Percentiles rank a stretch among this genome's conserved stretches.
Evolutionary conservation across 805 yeast species (phyloP).

Genomic region (Grigorovia humatica): DNA sequence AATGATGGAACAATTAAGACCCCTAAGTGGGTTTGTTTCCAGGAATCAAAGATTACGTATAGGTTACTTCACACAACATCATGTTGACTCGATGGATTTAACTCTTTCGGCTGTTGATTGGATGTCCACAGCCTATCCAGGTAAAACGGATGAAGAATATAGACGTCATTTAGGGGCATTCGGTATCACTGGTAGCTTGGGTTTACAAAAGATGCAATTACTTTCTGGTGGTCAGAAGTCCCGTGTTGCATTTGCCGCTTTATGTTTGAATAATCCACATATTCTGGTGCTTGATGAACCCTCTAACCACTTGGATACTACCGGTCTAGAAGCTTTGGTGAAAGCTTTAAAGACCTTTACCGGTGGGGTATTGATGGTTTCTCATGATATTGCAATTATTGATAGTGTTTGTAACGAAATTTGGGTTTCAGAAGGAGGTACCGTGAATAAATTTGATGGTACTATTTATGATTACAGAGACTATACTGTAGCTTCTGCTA

Average conservation of each 20-base stretch:
- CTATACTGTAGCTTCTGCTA: slow-evolving; percentile 71
- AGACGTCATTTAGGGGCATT: slow-evolving; percentile 94
- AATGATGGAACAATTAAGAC: slow-evolving; percentile 65
- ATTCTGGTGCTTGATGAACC: slow-evolving; percentile 93
- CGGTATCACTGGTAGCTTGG: slow-evolving; percentile 91
- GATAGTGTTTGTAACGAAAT: slow-evolving; percentile 84
- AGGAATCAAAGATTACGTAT: slow-evolving; percentile 80
- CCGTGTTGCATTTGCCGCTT: slow-evolving; percentile 94
- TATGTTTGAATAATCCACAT: slow-evolving; percentile 85
- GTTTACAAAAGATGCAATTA: slow-evolving; percentile 79
- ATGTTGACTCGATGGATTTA: slow-evolving; percentile 94
- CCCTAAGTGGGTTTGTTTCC: slow-evolving; percentile 68
- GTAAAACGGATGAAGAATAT: slow-evolving; percentile 91
- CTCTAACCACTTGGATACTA: slow-evolving; percentile 95
- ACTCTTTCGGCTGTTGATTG: slow-evolving; percentile 79
- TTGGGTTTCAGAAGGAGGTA: slow-evolving; percentile 88
- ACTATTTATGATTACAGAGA: slow-evolving; percentile 81
- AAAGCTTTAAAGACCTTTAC: slow-evolving; percentile 80
- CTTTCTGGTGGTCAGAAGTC: slow-evolving; percentile 98
- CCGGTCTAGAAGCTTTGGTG: slow-evolving; percentile 91
- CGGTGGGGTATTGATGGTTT: slow-evolving; percentile 96
- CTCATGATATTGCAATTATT: slow-evolving; percentile 92
- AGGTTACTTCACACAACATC: slow-evolving; percentile 97
- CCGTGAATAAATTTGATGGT: slow-evolving; percentile 71
- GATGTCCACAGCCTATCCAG: slow-evolving; percentile 85